A percentile compares a stretch with the other conserved stretches of the same genome.
These are phyloP conservation scores for Penicillium cinerascens DNA, from an alignment of 495 filamentous ascomycete genomes.

Conservation along the genomic window DNA sequence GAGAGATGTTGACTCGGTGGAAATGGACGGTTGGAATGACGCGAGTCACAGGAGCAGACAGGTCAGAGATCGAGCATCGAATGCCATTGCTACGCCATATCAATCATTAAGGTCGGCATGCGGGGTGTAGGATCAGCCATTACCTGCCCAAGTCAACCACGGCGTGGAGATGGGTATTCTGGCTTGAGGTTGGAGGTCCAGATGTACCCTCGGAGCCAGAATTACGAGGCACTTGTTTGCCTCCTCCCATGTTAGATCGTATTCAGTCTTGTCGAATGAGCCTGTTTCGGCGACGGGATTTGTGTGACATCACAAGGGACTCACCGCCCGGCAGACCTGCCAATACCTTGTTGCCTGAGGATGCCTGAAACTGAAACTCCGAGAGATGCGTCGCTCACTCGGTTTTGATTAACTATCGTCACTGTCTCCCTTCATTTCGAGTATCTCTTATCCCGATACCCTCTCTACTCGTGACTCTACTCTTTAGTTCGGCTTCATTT, in stretches of 20 bases:
- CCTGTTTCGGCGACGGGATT: conserved; percentile 9
- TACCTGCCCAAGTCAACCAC: conserved; percentile 35
- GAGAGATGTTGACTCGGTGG: conserved; percentile 73
- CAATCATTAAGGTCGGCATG: not conserved
- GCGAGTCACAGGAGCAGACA: conserved; percentile 65
- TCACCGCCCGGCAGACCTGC: not conserved
- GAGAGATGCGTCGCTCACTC: not conserved
- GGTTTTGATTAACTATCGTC: not conserved
- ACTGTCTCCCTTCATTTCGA: not conserved
- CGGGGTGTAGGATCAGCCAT: not conserved
- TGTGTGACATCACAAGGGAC: not conserved
- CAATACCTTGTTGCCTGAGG: not conserved
- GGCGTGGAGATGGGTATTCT: conserved; percentile 19
- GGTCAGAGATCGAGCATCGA: conserved; percentile 83
- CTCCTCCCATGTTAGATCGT: conserved; percentile 17
- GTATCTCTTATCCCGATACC: not conserved
- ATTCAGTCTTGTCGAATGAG: not conserved
- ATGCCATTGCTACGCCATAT: conserved; percentile 73
- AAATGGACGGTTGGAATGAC: conserved; percentile 73
- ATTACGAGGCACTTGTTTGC: conserved; percentile 1
- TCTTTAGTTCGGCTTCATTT: too few relatives aligned
- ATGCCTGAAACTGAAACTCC: not conserved
- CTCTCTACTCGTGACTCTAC: too few relatives aligned
- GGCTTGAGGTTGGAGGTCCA: not conserved
- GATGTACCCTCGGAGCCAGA: not conserved